Evolutionary conservation across 1,284 basidiomycete genomes (phyloP).

Genomic region (Marasmius fiardii): DNA sequence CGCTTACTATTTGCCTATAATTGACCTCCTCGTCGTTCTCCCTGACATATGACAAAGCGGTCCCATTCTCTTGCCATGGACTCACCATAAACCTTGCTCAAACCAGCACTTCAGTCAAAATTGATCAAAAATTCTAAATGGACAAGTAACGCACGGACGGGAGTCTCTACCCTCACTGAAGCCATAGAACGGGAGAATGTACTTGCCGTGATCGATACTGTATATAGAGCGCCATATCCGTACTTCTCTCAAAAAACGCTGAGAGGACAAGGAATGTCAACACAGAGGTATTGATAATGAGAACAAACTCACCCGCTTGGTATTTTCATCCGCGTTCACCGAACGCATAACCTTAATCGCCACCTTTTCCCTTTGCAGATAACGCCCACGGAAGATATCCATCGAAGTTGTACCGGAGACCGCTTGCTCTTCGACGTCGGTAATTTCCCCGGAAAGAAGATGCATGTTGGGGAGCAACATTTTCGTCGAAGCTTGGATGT

Average conservation of each 20-base stretch:
- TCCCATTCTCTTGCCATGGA: too few relatives aligned
- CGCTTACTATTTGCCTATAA: conserved; percentile 37
- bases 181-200: too few relatives aligned
- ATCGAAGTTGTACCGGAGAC: too few relatives aligned
- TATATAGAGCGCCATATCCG: conserved; percentile 52
- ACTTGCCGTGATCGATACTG: conserved; percentile 45
- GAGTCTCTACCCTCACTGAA: conserved; percentile 47
- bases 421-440: too few relatives aligned
- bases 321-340: conserved; percentile 40
- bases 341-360: conserved; percentile 52
- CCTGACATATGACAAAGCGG: too few relatives aligned
- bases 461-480: not conserved
- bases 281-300: not conserved
- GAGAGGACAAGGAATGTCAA: not conserved
- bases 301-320: too few relatives aligned
- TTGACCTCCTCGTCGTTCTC: conserved; percentile 31
- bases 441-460: not conserved
- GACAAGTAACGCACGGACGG: conserved; percentile 45
- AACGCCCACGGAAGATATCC: too few relatives aligned
- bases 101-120: too few relatives aligned
- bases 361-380: conserved; percentile 42
- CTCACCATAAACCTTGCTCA: too few relatives aligned
- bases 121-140: too few relatives aligned
- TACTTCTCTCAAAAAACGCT: conserved; percentile 51
- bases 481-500: not conserved